These are phyloP conservation scores for Candida boidinii DNA, from an alignment of 805 yeast species.

Conservation along the genomic window DNA sequence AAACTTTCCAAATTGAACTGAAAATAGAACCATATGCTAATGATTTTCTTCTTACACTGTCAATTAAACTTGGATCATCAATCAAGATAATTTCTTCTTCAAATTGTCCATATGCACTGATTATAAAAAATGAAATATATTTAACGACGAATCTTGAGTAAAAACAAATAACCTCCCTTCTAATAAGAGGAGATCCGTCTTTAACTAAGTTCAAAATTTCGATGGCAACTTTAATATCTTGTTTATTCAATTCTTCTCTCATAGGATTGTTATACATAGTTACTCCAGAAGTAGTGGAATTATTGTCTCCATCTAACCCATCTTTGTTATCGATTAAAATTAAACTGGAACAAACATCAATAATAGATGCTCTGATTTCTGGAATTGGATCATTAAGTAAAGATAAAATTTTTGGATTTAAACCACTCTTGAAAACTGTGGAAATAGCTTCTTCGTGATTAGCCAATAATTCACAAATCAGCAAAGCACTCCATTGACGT, in stretches of 20 bases:
- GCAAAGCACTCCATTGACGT: conserved; percentile 86
- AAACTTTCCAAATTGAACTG: conserved; percentile 80
- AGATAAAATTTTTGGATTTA: conserved; percentile 43
- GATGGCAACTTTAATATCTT: conserved; percentile 63
- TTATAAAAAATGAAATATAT: conserved; percentile 67
- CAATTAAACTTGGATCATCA: conserved; percentile 53
- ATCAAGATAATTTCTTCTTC: conserved; percentile 68
- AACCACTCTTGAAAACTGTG: conserved; percentile 58
- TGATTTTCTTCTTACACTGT: conserved; percentile 54
- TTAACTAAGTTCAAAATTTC: conserved; percentile 59
- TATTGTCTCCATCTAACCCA: conserved; percentile 25
- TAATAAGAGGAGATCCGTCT: conserved; percentile 85
- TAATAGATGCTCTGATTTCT: conserved; percentile 82
- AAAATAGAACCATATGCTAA: conserved; percentile 86
- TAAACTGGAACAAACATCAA: conserved; percentile 65
- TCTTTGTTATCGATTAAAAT: conserved; percentile 34
- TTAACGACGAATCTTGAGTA: conserved; percentile 66
- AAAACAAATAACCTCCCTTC: conserved; percentile 76
- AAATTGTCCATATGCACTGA: conserved; percentile 78
- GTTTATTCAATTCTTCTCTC: conserved; percentile 44
- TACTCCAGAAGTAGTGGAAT: conserved; percentile 15
- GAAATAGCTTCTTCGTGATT: conserved; percentile 67
- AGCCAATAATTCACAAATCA: conserved; percentile 70
- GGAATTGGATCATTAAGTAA: conserved; percentile 85
- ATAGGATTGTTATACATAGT: no score